Base-by-base conservation (phyloP, 164 flowering plant genomes). In the Piper betle region DNA sequence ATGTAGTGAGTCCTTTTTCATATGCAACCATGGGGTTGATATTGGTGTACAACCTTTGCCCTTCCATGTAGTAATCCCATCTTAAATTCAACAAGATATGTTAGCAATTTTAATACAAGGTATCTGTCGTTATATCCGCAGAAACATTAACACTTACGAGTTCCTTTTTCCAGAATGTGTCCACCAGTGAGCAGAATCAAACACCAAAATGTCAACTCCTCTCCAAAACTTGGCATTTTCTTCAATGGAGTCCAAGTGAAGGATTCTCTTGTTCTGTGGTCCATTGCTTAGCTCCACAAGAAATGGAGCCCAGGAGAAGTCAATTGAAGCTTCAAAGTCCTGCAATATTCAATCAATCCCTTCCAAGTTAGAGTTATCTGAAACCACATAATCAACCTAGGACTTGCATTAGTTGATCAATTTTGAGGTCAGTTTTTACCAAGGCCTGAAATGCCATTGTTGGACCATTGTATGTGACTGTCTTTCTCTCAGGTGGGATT, bases 131-230 rank as follows among this genome's bases (percentile, higher is more conserved):
- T n/a, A 15, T 7, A 10, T 50, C 37, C 7, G 4, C 17, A 53
- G 57, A 18, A 25, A 25, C 4, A 54, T 25, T 54, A 54, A 54
- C 57, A 20, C 88, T 79, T 84, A 86, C 91, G 89, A 78, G 37
- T 77, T 82, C 74, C 69, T 67, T 75, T 80, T 55, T 6, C 72
- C 77, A 15, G 87, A 73, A 48, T 87, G 96, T 57, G 85, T 80
- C 97, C 97, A 91, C 97, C 97, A 91, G 58, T 91, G 97, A 68
- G 91, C 91, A 8, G 97, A 82, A 77, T 90, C 87, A 53, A 87
- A 85, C 46, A 90, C 84, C 17, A 90, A 72, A 50, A 71, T 61
- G 53, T 75, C 78, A 40, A 63, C 71, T 46, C 71, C 75, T 66
- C 64, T 71, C 78, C 78, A 75, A 52, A 20, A 63, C 52, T 41